Evolutionary conservation across 768 basidiomycete genomes (phyloP).

Genomic region (Boletellus ananas): DNA sequence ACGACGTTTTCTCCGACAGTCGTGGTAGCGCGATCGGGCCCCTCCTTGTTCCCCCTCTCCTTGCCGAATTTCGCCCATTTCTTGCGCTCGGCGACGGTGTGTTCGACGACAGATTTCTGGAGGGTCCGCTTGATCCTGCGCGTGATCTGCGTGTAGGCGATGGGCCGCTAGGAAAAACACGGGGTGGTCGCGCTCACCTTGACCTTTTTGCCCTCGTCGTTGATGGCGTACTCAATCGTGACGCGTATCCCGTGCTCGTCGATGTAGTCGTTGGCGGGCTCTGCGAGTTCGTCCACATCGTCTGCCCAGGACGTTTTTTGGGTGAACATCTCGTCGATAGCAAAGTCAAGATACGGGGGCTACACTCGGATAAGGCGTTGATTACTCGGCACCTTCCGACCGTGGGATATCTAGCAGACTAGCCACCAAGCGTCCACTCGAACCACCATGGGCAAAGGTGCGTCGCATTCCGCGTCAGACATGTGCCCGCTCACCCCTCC

Average conservation of each 20-base stretch:
- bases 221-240: slow-evolving; percentile 76
- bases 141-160: slow-evolving; percentile 57
- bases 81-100: slow-evolving; percentile 89
- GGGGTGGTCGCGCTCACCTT: slow-evolving; percentile 51
- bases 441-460: slow-evolving; percentile 73
- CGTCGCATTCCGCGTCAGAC: neutral
- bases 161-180: neutral
- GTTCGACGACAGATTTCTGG: slow-evolving; percentile 91
- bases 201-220: slow-evolving; percentile 93
- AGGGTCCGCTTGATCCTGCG: slow-evolving; percentile 81
- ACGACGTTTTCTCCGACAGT: slow-evolving; percentile 78
- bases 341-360: slow-evolving; percentile 14
- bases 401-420: slow-evolving; percentile 36
- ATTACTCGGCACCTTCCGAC: slow-evolving; percentile 24
- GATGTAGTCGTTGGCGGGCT: slow-evolving; percentile 56
- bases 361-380: too few relatives aligned
- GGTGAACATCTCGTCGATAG: slow-evolving; percentile 16
- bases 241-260: slow-evolving; percentile 87
- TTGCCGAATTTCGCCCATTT: slow-evolving; percentile 92
- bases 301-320: slow-evolving; percentile 84
- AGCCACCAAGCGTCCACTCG: slow-evolving; percentile 29
- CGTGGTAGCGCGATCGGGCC: slow-evolving; percentile 91
- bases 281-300: slow-evolving; percentile 76
- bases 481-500: neutral
- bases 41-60: slow-evolving; percentile 82